Base-by-base conservation (phyloP, 73 alveolate species). In the Paramecium biaurelia region DNA sequence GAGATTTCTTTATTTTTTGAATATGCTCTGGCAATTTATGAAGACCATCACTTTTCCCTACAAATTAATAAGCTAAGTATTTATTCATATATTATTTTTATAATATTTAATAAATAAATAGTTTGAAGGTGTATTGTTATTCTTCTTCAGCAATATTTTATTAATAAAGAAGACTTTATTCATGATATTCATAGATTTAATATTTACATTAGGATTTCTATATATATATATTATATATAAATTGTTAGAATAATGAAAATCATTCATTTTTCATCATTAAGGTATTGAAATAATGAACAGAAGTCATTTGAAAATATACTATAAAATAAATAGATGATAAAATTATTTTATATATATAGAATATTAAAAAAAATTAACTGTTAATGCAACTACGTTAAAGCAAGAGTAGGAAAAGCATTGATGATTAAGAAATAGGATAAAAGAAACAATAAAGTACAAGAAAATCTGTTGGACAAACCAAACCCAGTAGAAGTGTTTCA, bases 21-120 rank as follows among this genome's bases (percentile, higher is more conserved):
- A 79, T 79, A 23, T 79, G 90, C 14, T 38, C 72, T 10, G 90
- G 90, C 1, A 79, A 37, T 79, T 38, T 38, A 12, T 79, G 43
- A 38, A 79, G 70, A 14, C 76, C 90, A 4, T 79, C 90, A 14
- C 63, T 43, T 79, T 42, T 79, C 5, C 90, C 90, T n/a, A 79
- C 90, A 79, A 79, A 79, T 79, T 79, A 79, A 79, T 79, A 79
- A 79, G 90, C 70, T 45, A 79, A 79, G 56, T 43, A 43, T 43
- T 79, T 79, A 45, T 45, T 79, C 90, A 79, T 79, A 43, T n/a
- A 12, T n/a, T 72, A 28, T 32, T 63, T 63, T 14, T 58, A 47
- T 47, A 47, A 47, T 15, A 15, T 3, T 53, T 4, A 53, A 53
- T 53, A 18, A 53, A 53, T 53, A n/a, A 20, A 15, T 53, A 15